Base-by-base conservation (phyloP, 1,139 yeast genomes). In the Yamadazyma triangularis region DNA sequence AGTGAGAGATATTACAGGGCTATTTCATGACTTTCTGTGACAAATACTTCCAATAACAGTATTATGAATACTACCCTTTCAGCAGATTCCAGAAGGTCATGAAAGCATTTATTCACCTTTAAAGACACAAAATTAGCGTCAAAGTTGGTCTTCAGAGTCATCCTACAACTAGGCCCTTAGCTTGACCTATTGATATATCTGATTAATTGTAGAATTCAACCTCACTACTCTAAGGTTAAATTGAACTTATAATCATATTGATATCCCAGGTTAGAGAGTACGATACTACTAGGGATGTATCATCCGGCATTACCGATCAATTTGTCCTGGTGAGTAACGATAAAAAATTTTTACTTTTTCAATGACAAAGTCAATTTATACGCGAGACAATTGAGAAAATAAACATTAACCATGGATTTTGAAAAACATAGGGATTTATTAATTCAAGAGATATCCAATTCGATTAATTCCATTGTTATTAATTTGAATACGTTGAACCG, bases 391-490 rank as follows among this genome's bases (percentile, higher is more conserved):
- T 7, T 18, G 8, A 18, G 20, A 7, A 18, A 18, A 18, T 9
- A 18, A 6, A 7, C 9, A 18, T n/a, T n/a, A n/a, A 18, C 6
- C 6, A 18, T 18, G 20, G 47, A 59, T 31, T 67, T 67, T 40
- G 70, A 62, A 34, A 64, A 62, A 34, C 73, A 67, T 35, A 53
- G 74, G 22, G 72, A 67, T 41, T 44, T 64, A 28, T 54, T 68
- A 28, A 53, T 68, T 15, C 73, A 65, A 44, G 73, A 67, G 38
- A 66, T 68, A 20, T 51, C 70, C 13, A 45, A 48, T 25, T 58
- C 67, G 13, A 50, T 68, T 37, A 64, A 64, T 37, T 58, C 66
- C 3, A 69, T 67, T n/a, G 61, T 62, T 4, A 47, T 56, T 40
- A 66, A 67, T 37, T 47, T 68, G 29, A 70, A 65, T 25, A 55